phyloP scores from a whole-genome alignment of 495 filamentous ascomycete species.

The Penicillium verhagenii region DNA sequence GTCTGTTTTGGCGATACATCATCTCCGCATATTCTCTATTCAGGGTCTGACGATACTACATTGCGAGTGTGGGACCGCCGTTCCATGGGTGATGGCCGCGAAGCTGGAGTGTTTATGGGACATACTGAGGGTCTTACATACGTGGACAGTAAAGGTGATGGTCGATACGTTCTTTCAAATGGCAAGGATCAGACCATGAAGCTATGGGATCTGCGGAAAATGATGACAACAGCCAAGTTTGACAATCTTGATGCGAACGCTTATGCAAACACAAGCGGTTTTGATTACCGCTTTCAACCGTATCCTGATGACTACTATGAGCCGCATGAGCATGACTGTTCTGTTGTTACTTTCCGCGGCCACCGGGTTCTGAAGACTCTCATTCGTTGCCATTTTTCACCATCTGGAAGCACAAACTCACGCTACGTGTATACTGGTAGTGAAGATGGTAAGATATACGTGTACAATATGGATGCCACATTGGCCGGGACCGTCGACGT shows the following conservation, averaged over 20 bases:
- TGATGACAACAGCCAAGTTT: slow-evolving; percentile 68
- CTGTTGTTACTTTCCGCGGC: slow-evolving; percentile 88
- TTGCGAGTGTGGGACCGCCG: slow-evolving; percentile 93
- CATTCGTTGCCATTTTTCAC: slow-evolving; percentile 95
- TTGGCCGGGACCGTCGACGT: slow-evolving; percentile 80
- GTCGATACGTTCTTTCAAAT: slow-evolving; percentile 90
- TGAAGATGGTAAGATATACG: slow-evolving; percentile 80
- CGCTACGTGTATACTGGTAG: slow-evolving; percentile 92
- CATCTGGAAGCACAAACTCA: slow-evolving; percentile 81
- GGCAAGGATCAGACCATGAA: slow-evolving; percentile 97
- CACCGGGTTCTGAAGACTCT: slow-evolving; percentile 85
- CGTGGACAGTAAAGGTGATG: slow-evolving; percentile 94
- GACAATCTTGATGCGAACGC: slow-evolving; percentile 50
- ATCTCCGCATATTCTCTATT: slow-evolving; percentile 94
- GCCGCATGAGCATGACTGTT: slow-evolving; percentile 83
- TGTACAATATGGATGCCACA: slow-evolving; percentile 94
- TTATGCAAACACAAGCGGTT: slow-evolving; percentile 65
- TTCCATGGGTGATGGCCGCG: slow-evolving; percentile 80
- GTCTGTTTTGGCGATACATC: slow-evolving; percentile 90
- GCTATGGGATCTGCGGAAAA: slow-evolving; percentile 89
- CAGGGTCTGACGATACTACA: slow-evolving; percentile 75
- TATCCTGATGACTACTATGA: slow-evolving; percentile 69
- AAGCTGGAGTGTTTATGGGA: slow-evolving; percentile 88
- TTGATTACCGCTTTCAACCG: slow-evolving; percentile 80
- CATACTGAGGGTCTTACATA: slow-evolving; percentile 95